phyloP scores from a whole-genome alignment of 345 rosid species.

The Eucalyptus rudis region DNA sequence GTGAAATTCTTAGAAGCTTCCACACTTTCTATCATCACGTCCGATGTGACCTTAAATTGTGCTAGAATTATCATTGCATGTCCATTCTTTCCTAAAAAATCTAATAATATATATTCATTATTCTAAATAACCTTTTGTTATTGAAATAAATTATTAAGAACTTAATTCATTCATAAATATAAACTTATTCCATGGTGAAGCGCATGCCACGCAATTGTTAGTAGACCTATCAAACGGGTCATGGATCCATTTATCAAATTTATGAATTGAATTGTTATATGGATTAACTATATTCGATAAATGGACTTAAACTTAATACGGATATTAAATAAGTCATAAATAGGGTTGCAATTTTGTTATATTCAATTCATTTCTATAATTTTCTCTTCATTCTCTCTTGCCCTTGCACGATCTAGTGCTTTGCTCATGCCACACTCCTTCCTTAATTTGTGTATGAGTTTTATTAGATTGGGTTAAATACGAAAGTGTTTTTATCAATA shows the following conservation, averaged over 20 bases:
- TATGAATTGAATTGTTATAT: not conserved
- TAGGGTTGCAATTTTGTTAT: not conserved
- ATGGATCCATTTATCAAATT: not conserved
- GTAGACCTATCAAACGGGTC: not conserved
- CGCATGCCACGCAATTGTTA: not conserved
- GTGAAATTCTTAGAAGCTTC: not conserved
- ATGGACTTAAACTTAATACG: not conserved
- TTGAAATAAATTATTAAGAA: too few relatives aligned
- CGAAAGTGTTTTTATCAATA: not conserved
- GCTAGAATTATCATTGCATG: not conserved
- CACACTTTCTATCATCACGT: not conserved
- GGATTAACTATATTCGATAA: not conserved
- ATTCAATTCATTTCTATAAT: not conserved
- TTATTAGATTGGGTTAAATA: too few relatives aligned
- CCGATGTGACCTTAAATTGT: not conserved
- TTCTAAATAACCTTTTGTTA: not conserved
- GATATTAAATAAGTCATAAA: not conserved
- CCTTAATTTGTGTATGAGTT: not conserved
- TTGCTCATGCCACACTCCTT: not conserved
- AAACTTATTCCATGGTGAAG: not conserved
- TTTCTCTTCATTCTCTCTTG: not conserved
- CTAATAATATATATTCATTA: not conserved
- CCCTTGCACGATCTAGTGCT: accelerated
- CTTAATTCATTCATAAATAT: too few relatives aligned
- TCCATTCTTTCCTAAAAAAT: not conserved